Base-by-base conservation (phyloP, 2,329 filamentous ascomycete species). In the Trichoderma arundinaceum region DNA sequence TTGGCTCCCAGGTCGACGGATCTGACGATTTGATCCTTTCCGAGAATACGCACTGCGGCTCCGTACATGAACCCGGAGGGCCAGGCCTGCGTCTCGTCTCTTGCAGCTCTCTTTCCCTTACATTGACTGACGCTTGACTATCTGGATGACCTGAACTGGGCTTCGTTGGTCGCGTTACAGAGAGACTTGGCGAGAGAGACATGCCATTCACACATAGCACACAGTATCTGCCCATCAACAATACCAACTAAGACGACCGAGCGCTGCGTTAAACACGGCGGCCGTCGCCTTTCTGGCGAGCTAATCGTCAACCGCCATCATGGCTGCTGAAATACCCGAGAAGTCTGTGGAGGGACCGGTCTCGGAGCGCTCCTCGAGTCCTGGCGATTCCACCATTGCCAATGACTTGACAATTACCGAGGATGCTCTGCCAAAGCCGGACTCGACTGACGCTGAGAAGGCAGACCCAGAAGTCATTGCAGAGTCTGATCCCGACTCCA, bases 281-380 rank as follows among this genome's bases (percentile, higher is more conserved):
- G 43, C 19, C 28, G 64, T 71, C 46, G n/a, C 49, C 61, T 65
- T 4, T 49, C 28, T 10, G 63, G 46, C 54, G 56, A 44, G 22
- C 44, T 48, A 10, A 51, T 28, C n/a, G 6, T 15, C 66, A 62
- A 61, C 69, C 17, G 69, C 68, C 65, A 65, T 66, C 49, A 65
- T 65, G 63, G 35, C 48, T 38, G 51, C 32, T 22, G 57, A 54
- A 13, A 39, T 32, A 33, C 13, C 58, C 13, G 49, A 63, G 28
- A 63, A 49, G 38, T 15, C 17, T 2, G 9, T 17, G 8, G 49
- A 39, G 8, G 41, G 15, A 15, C 12, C 6, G 10, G 10, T 12
- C 32, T 49, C 64, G 17, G 58, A 54, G 10, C 58, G 41, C 22
- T 54, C 54, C 13, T 52, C 32, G 32, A 54, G 41, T 19, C 33